A percentile compares a stretch with the other conserved stretches of the same genome.
These are phyloP conservation scores for Cystobasidiaceae sp. DNA, from an alignment of 1,284 basidiomycete genomes.

Conservation along the genomic window DNA sequence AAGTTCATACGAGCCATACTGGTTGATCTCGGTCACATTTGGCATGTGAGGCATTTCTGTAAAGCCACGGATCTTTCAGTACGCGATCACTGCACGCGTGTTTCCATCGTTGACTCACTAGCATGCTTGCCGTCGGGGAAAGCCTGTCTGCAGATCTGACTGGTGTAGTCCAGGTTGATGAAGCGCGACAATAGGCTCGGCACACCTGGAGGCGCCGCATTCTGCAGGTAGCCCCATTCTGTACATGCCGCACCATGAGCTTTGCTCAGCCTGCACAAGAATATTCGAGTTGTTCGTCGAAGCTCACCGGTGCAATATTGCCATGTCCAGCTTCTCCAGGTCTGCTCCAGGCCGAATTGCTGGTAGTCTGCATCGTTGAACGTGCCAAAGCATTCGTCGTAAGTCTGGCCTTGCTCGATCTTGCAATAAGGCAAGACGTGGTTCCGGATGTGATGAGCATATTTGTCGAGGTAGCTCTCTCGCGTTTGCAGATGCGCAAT, in stretches of 20 bases:
- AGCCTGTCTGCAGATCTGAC: slow-evolving; percentile 74
- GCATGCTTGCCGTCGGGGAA: slow-evolving; percentile 73
- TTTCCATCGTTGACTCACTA: slow-evolving; percentile 42
- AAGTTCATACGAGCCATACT: slow-evolving; percentile 37
- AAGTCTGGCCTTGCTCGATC: background rate
- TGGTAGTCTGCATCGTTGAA: slow-evolving; percentile 61
- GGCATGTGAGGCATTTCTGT: slow-evolving; percentile 28
- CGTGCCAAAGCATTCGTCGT: slow-evolving; percentile 68
- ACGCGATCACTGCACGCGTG: background rate
- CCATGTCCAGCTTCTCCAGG: slow-evolving; percentile 83
- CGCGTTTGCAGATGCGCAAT: background rate
- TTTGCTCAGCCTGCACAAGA: no score
- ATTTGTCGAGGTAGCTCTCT: slow-evolving; percentile 1
- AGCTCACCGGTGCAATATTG: slow-evolving; percentile 52
- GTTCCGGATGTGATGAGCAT: slow-evolving; percentile 29
- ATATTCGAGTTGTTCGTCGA: no score
- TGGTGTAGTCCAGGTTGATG: slow-evolving; percentile 68
- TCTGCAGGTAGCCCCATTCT: slow-evolving; percentile 83
- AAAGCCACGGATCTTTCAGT: background rate
- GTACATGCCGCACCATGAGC: no score
- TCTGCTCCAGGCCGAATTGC: slow-evolving; percentile 57
- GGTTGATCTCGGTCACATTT: slow-evolving; percentile 38
- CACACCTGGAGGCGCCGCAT: slow-evolving; percentile 58
- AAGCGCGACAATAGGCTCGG: slow-evolving; percentile 68
- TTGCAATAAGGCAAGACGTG: slow-evolving; percentile 35